phyloP scores from a whole-genome alignment of 2,329 filamentous ascomycete genomes.

The Incumbomyces lentus region DNA sequence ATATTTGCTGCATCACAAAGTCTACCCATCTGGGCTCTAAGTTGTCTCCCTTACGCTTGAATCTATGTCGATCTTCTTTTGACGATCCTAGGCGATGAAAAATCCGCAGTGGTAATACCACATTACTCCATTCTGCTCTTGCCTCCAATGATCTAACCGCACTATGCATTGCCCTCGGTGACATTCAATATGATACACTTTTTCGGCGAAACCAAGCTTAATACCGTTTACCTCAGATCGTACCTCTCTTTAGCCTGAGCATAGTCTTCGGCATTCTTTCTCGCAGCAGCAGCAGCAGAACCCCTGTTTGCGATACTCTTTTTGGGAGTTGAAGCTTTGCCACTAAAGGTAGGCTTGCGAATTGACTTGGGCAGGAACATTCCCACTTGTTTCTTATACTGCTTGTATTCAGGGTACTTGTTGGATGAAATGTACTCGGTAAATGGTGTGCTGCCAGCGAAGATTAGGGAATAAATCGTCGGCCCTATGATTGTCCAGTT shows the following conservation, averaged over 20 bases:
- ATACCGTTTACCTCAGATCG: constrained; percentile 1
- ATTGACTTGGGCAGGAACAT: constrained; percentile 62
- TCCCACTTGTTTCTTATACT: constrained; percentile 73
- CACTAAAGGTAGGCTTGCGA: background rate
- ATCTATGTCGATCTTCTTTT: too few species aligned
- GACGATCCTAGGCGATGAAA: too few species aligned
- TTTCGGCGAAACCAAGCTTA: too few species aligned
- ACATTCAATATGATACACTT: too few species aligned
- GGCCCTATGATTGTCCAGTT: constrained; percentile 72
- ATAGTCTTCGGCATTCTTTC: constrained; percentile 5
- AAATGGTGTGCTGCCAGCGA: constrained; percentile 79
- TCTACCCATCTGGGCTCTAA: too few species aligned
- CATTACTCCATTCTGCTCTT: too few species aligned
- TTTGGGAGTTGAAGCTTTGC: background rate
- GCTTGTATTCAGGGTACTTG: constrained; percentile 81
- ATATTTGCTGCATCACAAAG: too few species aligned
- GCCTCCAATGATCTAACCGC: too few species aligned
- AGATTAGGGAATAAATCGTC: constrained; percentile 62
- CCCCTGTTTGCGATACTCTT: constrained; percentile 1
- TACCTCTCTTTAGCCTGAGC: constrained; percentile 5
- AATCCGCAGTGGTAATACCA: too few species aligned
- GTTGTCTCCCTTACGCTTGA: too few species aligned
- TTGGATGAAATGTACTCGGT: constrained; percentile 69
- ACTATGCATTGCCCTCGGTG: too few species aligned
- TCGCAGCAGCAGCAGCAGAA: background rate